Evolutionary conservation across 208 protist genomes (phyloP).

Genomic region (Leishmania gerbilli): DNA sequence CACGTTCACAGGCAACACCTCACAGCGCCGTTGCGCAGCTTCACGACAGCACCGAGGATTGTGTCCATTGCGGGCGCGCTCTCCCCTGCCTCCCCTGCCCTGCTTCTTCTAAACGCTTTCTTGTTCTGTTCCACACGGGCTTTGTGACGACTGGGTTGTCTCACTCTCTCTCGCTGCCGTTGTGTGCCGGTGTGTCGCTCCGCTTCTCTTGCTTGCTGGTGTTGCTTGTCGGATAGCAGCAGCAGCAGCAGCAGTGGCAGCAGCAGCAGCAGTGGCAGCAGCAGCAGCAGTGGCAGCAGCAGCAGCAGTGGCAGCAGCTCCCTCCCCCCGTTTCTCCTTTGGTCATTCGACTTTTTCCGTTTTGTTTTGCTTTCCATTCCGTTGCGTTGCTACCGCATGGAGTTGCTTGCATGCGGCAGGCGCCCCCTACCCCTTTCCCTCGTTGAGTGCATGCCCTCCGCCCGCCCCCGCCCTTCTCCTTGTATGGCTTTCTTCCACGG

Average conservation of each 20-base stretch:
- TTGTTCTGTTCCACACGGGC: neutral
- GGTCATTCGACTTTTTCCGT: too few relatives aligned
- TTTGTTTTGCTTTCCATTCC: neutral
- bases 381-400: neutral
- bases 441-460: neutral
- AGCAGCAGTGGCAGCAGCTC: neutral
- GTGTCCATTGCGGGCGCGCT: neutral
- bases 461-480: neutral
- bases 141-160: neutral
- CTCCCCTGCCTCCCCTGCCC: neutral
- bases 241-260: too few relatives aligned
- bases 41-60: neutral
- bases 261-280: too few relatives aligned
- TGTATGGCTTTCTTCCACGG: neutral
- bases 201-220: neutral
- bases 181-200: neutral
- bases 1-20: neutral
- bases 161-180: neutral
- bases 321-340: neutral
- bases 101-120: neutral
- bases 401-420: neutral
- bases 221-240: neutral
- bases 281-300: too few relatives aligned
- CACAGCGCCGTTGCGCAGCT: neutral
- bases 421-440: too few relatives aligned